Evolutionary conservation across 2,329 filamentous ascomycete species (phyloP).

Genomic region (Chrysoporthe puriensis): DNA sequence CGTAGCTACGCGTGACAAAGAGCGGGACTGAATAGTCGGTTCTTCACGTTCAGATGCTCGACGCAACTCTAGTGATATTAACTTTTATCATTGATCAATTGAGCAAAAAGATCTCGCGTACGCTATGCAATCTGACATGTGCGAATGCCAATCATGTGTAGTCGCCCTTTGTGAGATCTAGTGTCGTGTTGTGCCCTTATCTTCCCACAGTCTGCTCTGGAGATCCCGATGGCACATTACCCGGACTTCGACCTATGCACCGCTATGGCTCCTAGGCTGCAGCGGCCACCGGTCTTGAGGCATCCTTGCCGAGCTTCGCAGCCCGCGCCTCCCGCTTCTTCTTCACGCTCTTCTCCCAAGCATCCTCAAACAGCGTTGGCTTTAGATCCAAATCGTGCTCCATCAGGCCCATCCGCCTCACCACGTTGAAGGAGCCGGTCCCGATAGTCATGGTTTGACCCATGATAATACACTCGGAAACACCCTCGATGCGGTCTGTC

Average conservation of each 20-base stretch:
- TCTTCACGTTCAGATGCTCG: background rate
- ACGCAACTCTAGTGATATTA: background rate
- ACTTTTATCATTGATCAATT: background rate
- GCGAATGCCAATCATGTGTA: background rate
- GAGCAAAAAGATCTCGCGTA: background rate
- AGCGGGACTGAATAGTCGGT: background rate
- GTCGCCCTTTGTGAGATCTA: background rate
- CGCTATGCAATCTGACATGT: background rate
- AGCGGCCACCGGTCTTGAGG: slow-evolving; percentile 11
- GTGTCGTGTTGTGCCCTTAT: background rate
- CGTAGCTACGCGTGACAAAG: background rate
- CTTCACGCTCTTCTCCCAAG: slow-evolving; percentile 46
- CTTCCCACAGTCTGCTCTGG: background rate
- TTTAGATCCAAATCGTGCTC: slow-evolving; percentile 60
- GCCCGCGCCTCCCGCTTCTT: slow-evolving; percentile 34
- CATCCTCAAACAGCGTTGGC: slow-evolving; percentile 73
- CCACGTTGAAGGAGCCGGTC: slow-evolving; percentile 89
- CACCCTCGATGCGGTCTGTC: slow-evolving; percentile 88
- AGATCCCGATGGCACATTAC: background rate
- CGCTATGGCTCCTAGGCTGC: slow-evolving; percentile 21
- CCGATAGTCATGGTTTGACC: slow-evolving; percentile 91
- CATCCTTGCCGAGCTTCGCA: slow-evolving; percentile 13
- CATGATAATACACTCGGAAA: slow-evolving; percentile 97
- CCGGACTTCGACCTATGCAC: background rate
- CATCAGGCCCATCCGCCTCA: slow-evolving; percentile 72